These are phyloP conservation scores for Aspergillus piperis DNA, from an alignment of 2,329 filamentous ascomycete species.

Conservation along the genomic window DNA sequence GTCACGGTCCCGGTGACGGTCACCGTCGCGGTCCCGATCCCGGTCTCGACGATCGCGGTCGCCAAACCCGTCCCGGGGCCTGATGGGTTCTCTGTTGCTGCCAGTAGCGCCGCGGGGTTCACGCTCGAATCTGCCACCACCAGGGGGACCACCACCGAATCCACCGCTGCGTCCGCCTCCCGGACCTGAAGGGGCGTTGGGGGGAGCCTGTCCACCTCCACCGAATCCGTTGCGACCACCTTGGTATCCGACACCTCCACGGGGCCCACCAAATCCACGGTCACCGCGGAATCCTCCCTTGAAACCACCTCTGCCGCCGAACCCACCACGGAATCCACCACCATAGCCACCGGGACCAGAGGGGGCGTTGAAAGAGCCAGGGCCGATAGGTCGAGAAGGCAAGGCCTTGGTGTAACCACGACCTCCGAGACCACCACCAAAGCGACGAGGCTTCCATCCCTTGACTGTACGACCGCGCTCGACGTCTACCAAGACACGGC, in stretches of 20 bases:
- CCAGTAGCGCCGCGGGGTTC: slow-evolving; percentile 62
- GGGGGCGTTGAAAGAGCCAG: slow-evolving; percentile 58
- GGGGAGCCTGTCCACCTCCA: slow-evolving; percentile 50
- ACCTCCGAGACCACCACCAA: slow-evolving; percentile 89
- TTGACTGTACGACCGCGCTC: slow-evolving; percentile 93
- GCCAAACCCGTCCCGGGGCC: slow-evolving; percentile 63
- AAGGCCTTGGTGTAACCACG: slow-evolving; percentile 86
- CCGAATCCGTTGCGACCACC: slow-evolving; percentile 57
- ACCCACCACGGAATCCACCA: slow-evolving; percentile 59
- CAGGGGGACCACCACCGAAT: slow-evolving; percentile 41
- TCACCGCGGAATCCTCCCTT: slow-evolving; percentile 55
- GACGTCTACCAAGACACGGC: slow-evolving; percentile 90
- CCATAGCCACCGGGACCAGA: slow-evolving; percentile 59
- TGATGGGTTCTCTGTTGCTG: slow-evolving; percentile 82
- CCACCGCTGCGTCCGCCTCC: slow-evolving; percentile 57
- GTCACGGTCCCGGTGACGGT: slow-evolving; percentile 54
- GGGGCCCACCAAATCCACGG: slow-evolving; percentile 48
- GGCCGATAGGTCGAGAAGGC: slow-evolving; percentile 69
- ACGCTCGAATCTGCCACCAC: slow-evolving; percentile 49
- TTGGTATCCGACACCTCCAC: slow-evolving; percentile 59
- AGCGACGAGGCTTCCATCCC: slow-evolving; percentile 87
- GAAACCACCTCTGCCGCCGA: slow-evolving; percentile 54
- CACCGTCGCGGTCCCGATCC: slow-evolving; percentile 56
- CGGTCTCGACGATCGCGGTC: slow-evolving; percentile 47
- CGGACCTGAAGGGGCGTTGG: slow-evolving; percentile 55